A percentile compares a stretch with the other conserved stretches of the same genome.
phyloP scores from a whole-genome alignment of 306 rosid species.

The Pueraria montana region DNA sequence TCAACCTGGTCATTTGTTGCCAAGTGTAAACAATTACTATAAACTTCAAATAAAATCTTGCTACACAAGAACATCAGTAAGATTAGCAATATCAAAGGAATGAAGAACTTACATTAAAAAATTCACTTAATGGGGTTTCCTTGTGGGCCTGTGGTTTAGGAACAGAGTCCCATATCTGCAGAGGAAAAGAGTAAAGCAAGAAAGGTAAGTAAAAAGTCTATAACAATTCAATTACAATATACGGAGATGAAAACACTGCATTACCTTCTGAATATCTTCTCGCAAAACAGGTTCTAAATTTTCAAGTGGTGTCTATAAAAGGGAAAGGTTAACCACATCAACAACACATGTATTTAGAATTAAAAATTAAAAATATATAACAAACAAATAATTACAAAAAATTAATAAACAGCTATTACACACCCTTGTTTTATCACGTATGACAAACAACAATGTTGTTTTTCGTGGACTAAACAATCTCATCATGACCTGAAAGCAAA shows the following conservation, averaged over 20 bases:
- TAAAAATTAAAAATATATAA: conserved; percentile 19
- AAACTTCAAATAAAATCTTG: conserved; percentile 26
- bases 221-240: neutral
- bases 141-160: conserved; percentile 92
- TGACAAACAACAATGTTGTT: conserved; percentile 94
- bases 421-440: conserved; percentile 99
- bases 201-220: conserved; percentile 29
- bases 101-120: conserved; percentile 75
- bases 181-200: conserved; percentile 23
- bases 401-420: conserved; percentile 42
- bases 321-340: conserved; percentile 46
- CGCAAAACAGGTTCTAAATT: conserved; percentile 97
- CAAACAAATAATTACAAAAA: conserved; percentile 8
- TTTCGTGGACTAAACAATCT: conserved; percentile 98
- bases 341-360: conserved; percentile 23
- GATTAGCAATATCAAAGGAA: conserved; percentile 38
- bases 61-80: conserved; percentile 25
- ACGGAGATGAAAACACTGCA: conserved; percentile 35
- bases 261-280: conserved; percentile 97
- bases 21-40: conserved; percentile 49
- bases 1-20: conserved; percentile 77
- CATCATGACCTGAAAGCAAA: conserved; percentile 92
- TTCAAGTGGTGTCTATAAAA: conserved; percentile 89
- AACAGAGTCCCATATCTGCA: conserved; percentile 99
- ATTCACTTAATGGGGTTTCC: conserved; percentile 96